phyloP scores from a whole-genome alignment of 331 rosid species.

The Stylosanthes scabra region DNA sequence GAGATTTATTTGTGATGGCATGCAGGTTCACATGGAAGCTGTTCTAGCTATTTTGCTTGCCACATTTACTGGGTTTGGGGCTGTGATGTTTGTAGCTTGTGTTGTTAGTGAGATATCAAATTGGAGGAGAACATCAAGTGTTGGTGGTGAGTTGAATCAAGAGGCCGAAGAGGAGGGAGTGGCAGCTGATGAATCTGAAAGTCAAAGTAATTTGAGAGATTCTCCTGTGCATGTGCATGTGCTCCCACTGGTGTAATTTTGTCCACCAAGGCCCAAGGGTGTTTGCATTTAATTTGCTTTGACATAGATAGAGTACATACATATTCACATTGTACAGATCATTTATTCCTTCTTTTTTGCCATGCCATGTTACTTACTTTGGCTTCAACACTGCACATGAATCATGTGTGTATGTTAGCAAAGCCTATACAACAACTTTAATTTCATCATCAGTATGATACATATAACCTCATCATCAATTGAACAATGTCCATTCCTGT shows the following conservation, averaged over 20 bases:
- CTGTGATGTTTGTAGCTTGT: constrained; percentile 64
- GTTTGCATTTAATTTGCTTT: too few species aligned
- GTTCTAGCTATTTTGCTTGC: constrained; percentile 74
- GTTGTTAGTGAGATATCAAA: constrained; percentile 50
- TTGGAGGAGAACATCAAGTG: constrained; percentile 54
- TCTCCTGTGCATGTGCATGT: constrained; percentile 37
- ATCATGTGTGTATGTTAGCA: too few species aligned
- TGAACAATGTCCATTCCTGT: too few species aligned
- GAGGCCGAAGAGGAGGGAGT: constrained; percentile 32
- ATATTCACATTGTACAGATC: too few species aligned
- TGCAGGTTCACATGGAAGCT: constrained; percentile 67
- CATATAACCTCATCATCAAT: too few species aligned
- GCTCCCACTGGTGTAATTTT: neutral
- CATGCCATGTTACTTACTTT: too few species aligned
- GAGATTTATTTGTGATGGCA: neutral
- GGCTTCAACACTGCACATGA: too few species aligned
- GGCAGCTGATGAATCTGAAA: constrained; percentile 44
- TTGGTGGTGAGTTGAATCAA: constrained; percentile 47
- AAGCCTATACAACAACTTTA: too few species aligned
- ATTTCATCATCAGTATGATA: too few species aligned
- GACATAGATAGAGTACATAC: too few species aligned
- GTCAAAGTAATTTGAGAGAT: constrained; percentile 36
- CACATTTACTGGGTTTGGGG: constrained; percentile 74
- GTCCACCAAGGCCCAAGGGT: too few species aligned
- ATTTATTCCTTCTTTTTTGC: too few species aligned